Evolutionary conservation across 2,329 filamentous ascomycete genomes (phyloP).

Genomic region (Hypoxylon sp.): DNA sequence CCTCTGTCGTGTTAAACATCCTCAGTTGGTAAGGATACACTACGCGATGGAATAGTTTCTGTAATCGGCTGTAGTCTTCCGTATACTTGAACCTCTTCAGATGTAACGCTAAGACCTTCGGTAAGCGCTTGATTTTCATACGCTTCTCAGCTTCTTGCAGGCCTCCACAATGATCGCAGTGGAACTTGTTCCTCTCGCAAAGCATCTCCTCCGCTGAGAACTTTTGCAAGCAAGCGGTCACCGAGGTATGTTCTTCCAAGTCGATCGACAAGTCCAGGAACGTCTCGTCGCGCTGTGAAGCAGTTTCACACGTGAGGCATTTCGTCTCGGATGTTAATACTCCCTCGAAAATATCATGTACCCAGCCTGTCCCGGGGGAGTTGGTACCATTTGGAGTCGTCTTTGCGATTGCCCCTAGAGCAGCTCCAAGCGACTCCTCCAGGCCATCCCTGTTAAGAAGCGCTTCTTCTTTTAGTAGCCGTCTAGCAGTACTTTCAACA

Average conservation of each 20-base stretch:
- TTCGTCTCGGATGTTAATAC: conserved; percentile 95
- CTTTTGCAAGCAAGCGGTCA: conserved; percentile 93
- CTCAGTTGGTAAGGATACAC: conserved; percentile 97
- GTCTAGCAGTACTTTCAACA: conserved; percentile 86
- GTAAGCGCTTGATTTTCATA: conserved; percentile 98
- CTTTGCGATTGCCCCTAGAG: conserved; percentile 55
- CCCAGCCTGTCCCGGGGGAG: conserved; percentile 82
- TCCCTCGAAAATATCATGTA: conserved; percentile 97
- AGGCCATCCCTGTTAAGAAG: conserved; percentile 58
- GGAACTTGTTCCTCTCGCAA: conserved; percentile 98
- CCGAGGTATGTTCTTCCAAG: conserved; percentile 92
- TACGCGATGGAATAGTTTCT: conserved; percentile 96
- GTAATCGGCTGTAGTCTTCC: conserved; percentile 90
- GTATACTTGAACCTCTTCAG: conserved; percentile 99
- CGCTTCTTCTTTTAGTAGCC: conserved; percentile 64
- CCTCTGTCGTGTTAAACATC: conserved; percentile 97
- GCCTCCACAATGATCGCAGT: conserved; percentile 96
- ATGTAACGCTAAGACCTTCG: conserved; percentile 90
- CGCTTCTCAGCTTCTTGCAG: conserved; percentile 97
- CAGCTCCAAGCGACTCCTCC: conserved; percentile 63
- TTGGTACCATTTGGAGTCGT: conserved; percentile 57
- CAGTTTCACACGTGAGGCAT: conserved; percentile 95
- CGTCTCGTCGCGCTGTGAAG: conserved; percentile 93
- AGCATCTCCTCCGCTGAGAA: conserved; percentile 99
- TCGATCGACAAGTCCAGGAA: conserved; percentile 97